phyloP scores from a whole-genome alignment of 805 yeast species.

The Danielia reshetovae region DNA sequence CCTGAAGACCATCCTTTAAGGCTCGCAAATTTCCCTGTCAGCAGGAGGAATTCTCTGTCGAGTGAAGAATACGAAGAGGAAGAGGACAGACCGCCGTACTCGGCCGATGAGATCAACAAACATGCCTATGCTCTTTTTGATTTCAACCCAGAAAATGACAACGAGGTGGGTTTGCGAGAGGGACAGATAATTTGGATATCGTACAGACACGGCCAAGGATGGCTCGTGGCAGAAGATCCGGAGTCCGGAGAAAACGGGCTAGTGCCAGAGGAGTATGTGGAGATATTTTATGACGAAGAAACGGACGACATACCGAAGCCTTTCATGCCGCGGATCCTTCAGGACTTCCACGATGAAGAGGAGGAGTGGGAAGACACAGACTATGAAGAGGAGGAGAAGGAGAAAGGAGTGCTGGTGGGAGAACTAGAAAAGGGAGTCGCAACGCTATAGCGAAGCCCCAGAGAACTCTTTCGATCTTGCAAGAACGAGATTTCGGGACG shows the following conservation, averaged over 20 bases:
- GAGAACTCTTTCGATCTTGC: too few species aligned
- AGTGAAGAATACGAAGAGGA: slow-evolving; percentile 5
- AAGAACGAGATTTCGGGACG: too few species aligned
- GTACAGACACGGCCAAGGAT: slow-evolving; percentile 95
- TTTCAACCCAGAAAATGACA: slow-evolving; percentile 90
- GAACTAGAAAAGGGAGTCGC: not conserved
- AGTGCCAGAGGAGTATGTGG: slow-evolving; percentile 93
- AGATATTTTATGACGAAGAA: slow-evolving; percentile 35
- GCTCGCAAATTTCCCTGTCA: slow-evolving; percentile 42
- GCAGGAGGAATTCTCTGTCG: slow-evolving; percentile 7
- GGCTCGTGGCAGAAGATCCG: slow-evolving; percentile 91
- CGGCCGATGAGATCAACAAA: slow-evolving; percentile 37
- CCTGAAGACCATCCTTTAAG: slow-evolving; percentile 64
- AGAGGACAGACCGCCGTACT: slow-evolving; percentile 8
- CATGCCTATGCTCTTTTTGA: slow-evolving; percentile 86
- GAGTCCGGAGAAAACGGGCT: slow-evolving; percentile 78
- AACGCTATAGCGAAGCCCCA: too few species aligned
- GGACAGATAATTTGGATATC: slow-evolving; percentile 84
- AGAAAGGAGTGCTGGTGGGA: not conserved
- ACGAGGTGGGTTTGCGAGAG: slow-evolving; percentile 72
- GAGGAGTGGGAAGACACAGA: slow-evolving; percentile 27
- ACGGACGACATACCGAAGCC: slow-evolving; percentile 41
- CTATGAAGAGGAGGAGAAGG: slow-evolving; percentile 16
- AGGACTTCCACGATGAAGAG: slow-evolving; percentile 19
- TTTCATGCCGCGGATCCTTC: slow-evolving; percentile 39